These are phyloP conservation scores for Tuctoria greenei DNA, from an alignment of 176 grass and related monocot genomes.

Conservation along the genomic window DNA sequence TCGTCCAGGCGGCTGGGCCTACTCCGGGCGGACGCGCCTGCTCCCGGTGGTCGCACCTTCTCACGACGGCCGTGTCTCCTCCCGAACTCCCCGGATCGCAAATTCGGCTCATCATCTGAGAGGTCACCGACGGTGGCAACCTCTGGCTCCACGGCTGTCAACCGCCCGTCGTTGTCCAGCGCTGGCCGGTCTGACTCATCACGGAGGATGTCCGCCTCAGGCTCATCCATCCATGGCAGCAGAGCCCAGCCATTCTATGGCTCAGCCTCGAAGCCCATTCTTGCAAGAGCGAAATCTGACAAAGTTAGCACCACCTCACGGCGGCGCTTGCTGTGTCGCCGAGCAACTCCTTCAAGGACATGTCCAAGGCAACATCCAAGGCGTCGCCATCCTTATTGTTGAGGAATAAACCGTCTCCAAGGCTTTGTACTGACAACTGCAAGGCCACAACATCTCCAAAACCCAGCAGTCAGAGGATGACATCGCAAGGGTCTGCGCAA, in stretches of 20 bases:
- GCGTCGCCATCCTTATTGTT: constrained; percentile 18
- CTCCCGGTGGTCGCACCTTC: too few relatives aligned
- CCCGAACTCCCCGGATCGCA: constrained; percentile 44
- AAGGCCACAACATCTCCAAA: constrained; percentile 27
- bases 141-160: background rate
- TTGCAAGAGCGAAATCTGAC: constrained; percentile 36
- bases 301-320: constrained; percentile 20
- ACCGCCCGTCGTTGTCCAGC: constrained; percentile 2
- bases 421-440: constrained; percentile 13
- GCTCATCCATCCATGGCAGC: constrained; percentile 34
- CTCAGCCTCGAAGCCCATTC: constrained; percentile 19
- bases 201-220: constrained; percentile 7
- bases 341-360: constrained; percentile 42
- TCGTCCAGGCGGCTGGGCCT: too few relatives aligned
- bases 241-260: constrained; percentile 14
- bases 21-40: too few relatives aligned
- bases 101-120: constrained; percentile 17
- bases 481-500: background rate
- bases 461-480: constrained; percentile 12
- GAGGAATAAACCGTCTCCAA: constrained; percentile 45
- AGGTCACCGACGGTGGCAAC: background rate
- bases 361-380: constrained; percentile 13
- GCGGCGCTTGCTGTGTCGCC: background rate
- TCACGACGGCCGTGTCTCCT: too few relatives aligned
- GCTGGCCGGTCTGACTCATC: constrained; percentile 29